Evolutionary conservation across 495 filamentous ascomycete genomes (phyloP), one percentile per base, ranked within the genome.

Genomic region (Articulospora tetracladia): DNA sequence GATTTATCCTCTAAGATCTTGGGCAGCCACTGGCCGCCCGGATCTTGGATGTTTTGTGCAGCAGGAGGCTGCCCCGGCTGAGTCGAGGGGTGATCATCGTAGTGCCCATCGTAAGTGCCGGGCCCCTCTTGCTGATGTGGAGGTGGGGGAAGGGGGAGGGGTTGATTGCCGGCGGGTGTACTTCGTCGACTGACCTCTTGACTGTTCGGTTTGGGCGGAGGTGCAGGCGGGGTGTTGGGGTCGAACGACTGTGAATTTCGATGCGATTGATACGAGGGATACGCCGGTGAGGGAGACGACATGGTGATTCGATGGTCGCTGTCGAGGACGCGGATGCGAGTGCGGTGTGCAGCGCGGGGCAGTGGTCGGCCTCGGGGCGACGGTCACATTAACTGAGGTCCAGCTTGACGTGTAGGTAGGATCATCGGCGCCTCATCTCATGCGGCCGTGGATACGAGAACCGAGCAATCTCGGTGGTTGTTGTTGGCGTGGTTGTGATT

Each of bases 1-100:
- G 88, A 84, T 76, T 92, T 93, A 64, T 89, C 88, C 59, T 88
- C 79, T 0, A 93, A 74, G 24, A 85, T 75, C 30, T 78, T 77
- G 6, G 90, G 90, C 2, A 92, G 73, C 87, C 91, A 94, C 25
- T 72, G 67, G 30, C 81, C 78, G 34, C 80, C 81, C 1, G 79
- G 79, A 64, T 83, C 79, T 17, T 73, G 68, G 17, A 60, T 59
- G 6, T 61, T 55, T 46, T 62, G 63, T 58, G 57, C 57, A 58
- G 55, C 24, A 26, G 62, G 12, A 8, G 23, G 34, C 23, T 61
- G 60, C 50, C 25, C 54, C 44, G 62, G 61, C 53, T 68, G 55
- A 12, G 39, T 11, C 24, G 47, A 44, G 36, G 46, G 61, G 13
- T 44, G 36, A 34, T 58, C 61, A 15, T 51, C 53, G 60, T 36